A percentile compares a stretch with the other conserved stretches of the same genome.
phyloP scores from a whole-genome alignment of 805 yeast species.

The Helenozyma baotianmanensis region DNA sequence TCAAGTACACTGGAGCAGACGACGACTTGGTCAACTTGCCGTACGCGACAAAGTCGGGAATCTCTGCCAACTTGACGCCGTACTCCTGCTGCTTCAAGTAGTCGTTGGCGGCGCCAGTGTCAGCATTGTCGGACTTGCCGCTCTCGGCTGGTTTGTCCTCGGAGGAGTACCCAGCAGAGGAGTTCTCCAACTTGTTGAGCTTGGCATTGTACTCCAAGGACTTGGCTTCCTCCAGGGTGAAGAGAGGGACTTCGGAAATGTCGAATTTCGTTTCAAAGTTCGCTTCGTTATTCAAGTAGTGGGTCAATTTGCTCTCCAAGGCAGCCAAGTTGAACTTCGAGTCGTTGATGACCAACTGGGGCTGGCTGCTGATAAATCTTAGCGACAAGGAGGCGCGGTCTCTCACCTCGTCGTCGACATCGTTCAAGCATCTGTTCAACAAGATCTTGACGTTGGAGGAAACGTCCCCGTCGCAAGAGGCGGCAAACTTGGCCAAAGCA shows the following conservation, averaged over 20 bases:
- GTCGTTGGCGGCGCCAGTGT: constrained; percentile 15
- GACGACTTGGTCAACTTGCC: constrained; percentile 78
- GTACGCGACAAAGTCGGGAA: constrained; percentile 68
- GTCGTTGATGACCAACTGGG: constrained; percentile 58
- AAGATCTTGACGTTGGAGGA: constrained; percentile 67
- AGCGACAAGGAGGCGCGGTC: constrained; percentile 91
- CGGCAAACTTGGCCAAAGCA: constrained; percentile 86
- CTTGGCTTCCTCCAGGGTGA: constrained; percentile 64
- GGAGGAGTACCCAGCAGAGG: constrained; percentile 14
- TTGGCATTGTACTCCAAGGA: constrained; percentile 59
- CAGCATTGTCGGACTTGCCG: constrained; percentile 13
- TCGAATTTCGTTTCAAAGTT: constrained; percentile 62
- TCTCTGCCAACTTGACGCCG: constrained; percentile 60
- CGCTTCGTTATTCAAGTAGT: constrained; percentile 57
- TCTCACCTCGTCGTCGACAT: constrained; percentile 94
- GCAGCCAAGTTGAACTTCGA: constrained; percentile 67
- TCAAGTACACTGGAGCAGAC: constrained; percentile 53
- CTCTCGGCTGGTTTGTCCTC: constrained; percentile 19
- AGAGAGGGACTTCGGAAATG: constrained; percentile 58
- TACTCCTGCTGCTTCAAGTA: constrained; percentile 56
- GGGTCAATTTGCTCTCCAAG: constrained; percentile 72
- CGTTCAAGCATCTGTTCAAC: constrained; percentile 78
- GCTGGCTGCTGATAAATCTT: constrained; percentile 46
- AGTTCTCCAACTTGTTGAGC: constrained; percentile 32
- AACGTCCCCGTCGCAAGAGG: constrained; percentile 65